Percentiles rank a stretch among this genome's conserved stretches.
phyloP scores from a whole-genome alignment of 345 rosid genomes.

The Citrus cavaleriei region DNA sequence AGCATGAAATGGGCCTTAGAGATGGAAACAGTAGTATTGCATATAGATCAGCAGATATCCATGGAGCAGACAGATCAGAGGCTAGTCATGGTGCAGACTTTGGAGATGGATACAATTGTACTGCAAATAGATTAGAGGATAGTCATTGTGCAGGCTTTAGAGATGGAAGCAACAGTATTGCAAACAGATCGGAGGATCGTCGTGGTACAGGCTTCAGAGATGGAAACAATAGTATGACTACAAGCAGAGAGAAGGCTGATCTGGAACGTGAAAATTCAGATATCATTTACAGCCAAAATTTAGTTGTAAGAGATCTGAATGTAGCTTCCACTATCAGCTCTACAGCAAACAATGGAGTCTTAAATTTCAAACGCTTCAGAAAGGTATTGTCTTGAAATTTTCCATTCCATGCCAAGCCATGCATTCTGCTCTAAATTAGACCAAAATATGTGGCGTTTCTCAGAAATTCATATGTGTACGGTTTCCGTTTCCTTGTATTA shows the following conservation, averaged over 20 bases:
- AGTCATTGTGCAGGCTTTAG: slow-evolving; percentile 16
- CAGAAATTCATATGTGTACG: not conserved
- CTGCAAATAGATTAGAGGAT: slow-evolving; percentile 21
- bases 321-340: slow-evolving; percentile 25
- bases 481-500: not conserved
- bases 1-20: not conserved
- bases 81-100: slow-evolving; percentile 19
- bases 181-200: slow-evolving; percentile 19
- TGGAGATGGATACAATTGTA: slow-evolving; percentile 21
- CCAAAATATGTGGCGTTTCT: not conserved
- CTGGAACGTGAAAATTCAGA: slow-evolving; percentile 59
- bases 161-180: slow-evolving; percentile 24
- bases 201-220: slow-evolving; percentile 16
- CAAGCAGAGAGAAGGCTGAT: slow-evolving; percentile 34
- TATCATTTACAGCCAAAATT: slow-evolving; percentile 63
- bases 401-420: not conserved
- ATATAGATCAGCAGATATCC: slow-evolving; percentile 18
- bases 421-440: not conserved
- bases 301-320: slow-evolving; percentile 46
- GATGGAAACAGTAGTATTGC: slow-evolving; percentile 25
- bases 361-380: slow-evolving; percentile 79
- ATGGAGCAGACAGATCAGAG: slow-evolving; percentile 12
- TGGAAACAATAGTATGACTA: slow-evolving; percentile 23
- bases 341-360: slow-evolving; percentile 26
- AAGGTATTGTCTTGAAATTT: slow-evolving; percentile 48